Evolutionary conservation across 208 protist species (phyloP).

Genomic region (Acanthamoeba sp.): DNA sequence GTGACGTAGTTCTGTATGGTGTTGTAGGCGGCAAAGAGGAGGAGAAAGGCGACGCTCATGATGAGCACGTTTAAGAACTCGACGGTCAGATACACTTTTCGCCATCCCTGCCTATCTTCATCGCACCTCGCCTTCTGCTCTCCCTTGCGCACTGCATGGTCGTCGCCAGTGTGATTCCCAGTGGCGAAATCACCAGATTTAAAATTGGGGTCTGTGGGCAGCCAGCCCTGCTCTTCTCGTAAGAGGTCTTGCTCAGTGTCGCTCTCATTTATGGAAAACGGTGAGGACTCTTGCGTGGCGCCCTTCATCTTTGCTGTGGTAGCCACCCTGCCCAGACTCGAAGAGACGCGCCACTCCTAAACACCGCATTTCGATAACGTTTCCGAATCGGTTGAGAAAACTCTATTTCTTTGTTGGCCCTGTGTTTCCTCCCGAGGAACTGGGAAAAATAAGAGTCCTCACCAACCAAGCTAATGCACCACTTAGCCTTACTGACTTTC

Average conservation of each 20-base stretch:
- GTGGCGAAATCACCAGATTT: background rate
- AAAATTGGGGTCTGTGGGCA: background rate
- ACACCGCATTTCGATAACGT: background rate
- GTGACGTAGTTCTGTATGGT: slow-evolving; percentile 80
- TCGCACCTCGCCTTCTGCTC: background rate
- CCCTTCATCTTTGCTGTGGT: background rate
- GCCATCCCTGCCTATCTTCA: background rate
- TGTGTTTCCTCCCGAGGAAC: too few species aligned
- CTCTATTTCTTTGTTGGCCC: too few species aligned
- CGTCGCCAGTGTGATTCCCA: background rate
- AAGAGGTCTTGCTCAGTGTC: background rate
- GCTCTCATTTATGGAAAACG: background rate
- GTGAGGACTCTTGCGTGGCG: background rate
- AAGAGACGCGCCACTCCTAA: too few species aligned
- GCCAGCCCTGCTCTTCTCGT: background rate
- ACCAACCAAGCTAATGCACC: too few species aligned
- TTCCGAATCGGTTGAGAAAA: background rate
- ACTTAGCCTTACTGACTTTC: too few species aligned
- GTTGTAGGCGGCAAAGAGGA: slow-evolving; percentile 78
- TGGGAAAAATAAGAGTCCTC: too few species aligned
- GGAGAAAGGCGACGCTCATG: slow-evolving; percentile 74
- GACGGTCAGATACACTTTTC: background rate
- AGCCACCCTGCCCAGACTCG: background rate
- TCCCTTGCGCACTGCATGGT: background rate
- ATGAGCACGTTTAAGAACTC: slow-evolving; percentile 58